Evolutionary conservation across 805 yeast genomes (phyloP).

Genomic region (Nakazawaea anatomiae): DNA sequence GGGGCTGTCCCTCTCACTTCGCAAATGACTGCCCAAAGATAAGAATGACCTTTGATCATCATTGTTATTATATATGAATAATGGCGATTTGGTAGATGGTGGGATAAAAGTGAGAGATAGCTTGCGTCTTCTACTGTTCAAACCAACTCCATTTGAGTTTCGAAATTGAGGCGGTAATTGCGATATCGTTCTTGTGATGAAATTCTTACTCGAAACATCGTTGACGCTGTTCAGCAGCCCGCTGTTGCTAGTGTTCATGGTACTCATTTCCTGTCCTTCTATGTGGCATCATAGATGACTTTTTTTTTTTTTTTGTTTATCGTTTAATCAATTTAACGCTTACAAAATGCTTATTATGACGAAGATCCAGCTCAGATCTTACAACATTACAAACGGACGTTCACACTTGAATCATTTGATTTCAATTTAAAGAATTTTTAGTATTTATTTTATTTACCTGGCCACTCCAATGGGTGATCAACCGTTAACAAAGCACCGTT

Average conservation of each 20-base stretch:
- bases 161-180: constrained; percentile 19
- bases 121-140: constrained; percentile 27
- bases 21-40: constrained; percentile 24
- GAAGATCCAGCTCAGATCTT: too few species aligned
- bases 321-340: not conserved
- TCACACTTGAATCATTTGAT: too few species aligned
- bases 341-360: too few species aligned
- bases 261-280: not conserved
- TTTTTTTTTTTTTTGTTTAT: not conserved
- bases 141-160: constrained; percentile 21
- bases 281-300: not conserved
- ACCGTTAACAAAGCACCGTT: constrained; percentile 43
- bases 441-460: constrained; percentile 13
- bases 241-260: not conserved
- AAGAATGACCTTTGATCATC: constrained; percentile 28
- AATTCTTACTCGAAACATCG: constrained; percentile 5
- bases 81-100: constrained; percentile 29
- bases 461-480: constrained; percentile 29
- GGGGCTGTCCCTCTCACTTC: constrained; percentile 18
- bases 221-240: not conserved
- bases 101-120: constrained; percentile 30
- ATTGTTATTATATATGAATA: constrained; percentile 26
- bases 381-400: too few species aligned
- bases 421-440: too few species aligned
- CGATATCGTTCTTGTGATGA: constrained; percentile 17